Conservation (phyloP, 495 filamentous ascomycete genomes). For the Tuber indicum region DNA sequence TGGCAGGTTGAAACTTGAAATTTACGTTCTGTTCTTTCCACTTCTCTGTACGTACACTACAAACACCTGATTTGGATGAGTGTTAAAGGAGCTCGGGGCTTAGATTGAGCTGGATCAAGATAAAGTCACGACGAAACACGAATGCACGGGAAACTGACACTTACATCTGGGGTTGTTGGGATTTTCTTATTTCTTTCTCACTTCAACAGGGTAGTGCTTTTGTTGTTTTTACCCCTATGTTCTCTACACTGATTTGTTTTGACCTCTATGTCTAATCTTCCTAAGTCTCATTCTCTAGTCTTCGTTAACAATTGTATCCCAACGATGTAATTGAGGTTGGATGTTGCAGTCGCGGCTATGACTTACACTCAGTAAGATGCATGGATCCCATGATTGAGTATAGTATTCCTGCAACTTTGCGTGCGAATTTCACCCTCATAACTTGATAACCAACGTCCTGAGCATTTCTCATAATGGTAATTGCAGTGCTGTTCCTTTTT, state of each 20-base stretch:
- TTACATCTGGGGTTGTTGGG: constrained; percentile 39
- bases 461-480: neutral
- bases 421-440: neutral
- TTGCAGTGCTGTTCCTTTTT: neutral
- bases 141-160: constrained; percentile 40
- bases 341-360: constrained; percentile 9
- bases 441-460: neutral
- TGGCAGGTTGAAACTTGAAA: constrained; percentile 35
- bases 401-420: neutral
- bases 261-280: constrained; percentile 27
- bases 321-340: neutral
- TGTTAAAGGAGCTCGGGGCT: constrained; percentile 42
- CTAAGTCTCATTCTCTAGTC: constrained; percentile 14
- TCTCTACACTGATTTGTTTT: constrained; percentile 20
- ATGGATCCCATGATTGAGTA: neutral
- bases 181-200: constrained; percentile 42
- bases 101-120: constrained; percentile 37
- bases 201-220: constrained; percentile 39
- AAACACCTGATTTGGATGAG: constrained; percentile 39
- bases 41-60: constrained; percentile 37
- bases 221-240: constrained; percentile 40
- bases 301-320: constrained; percentile 18
- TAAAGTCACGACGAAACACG: constrained; percentile 45
- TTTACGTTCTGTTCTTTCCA: constrained; percentile 41
- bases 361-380: constrained; percentile 12